Evolutionary conservation across 495 filamentous ascomycete species (phyloP).

Genomic region (Penicillium pancosmium): DNA sequence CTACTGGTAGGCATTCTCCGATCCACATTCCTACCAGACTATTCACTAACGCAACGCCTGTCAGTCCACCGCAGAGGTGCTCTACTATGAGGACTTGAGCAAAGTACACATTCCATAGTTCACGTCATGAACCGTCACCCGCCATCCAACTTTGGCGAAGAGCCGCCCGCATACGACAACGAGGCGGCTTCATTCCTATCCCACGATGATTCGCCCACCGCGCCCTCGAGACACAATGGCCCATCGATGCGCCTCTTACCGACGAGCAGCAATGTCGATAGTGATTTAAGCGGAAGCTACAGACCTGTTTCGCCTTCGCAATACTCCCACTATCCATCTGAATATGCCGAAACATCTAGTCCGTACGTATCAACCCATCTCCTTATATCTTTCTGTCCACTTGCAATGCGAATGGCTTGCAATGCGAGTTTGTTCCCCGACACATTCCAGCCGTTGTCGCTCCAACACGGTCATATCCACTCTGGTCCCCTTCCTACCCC

Average conservation of each 20-base stretch:
- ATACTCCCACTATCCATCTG: slow-evolving; percentile 16
- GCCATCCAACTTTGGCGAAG: slow-evolving; percentile 40
- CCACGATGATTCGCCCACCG: slow-evolving; percentile 33
- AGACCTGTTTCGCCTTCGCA: slow-evolving; percentile 20
- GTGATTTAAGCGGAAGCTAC: slow-evolving; percentile 26
- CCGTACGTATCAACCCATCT: slow-evolving; percentile 41
- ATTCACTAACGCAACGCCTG: slow-evolving; percentile 12
- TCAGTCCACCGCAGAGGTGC: slow-evolving; percentile 9
- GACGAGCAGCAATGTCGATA: slow-evolving; percentile 47
- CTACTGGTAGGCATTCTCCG: slow-evolving; percentile 9
- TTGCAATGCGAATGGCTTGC: not conserved
- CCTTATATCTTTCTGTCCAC: slow-evolving; percentile 6
- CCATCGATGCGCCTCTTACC: slow-evolving; percentile 65
- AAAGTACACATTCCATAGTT: slow-evolving; percentile 22
- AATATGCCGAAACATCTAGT: slow-evolving; percentile 35
- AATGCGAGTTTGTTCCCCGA: slow-evolving; percentile 14
- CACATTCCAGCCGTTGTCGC: slow-evolving; percentile 31
- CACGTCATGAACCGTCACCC: slow-evolving; percentile 38
- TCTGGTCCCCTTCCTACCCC: slow-evolving; percentile 6
- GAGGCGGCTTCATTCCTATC: slow-evolving; percentile 36
- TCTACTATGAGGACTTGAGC: slow-evolving; percentile 36
- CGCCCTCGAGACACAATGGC: slow-evolving; percentile 36
- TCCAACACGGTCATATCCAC: slow-evolving; percentile 13
- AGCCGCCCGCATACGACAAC: slow-evolving; percentile 47
- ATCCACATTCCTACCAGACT: slow-evolving; percentile 17